Evolutionary conservation across 371 early-diverging fungal species (phyloP).

Genomic region (Haplosporangium sp.): DNA sequence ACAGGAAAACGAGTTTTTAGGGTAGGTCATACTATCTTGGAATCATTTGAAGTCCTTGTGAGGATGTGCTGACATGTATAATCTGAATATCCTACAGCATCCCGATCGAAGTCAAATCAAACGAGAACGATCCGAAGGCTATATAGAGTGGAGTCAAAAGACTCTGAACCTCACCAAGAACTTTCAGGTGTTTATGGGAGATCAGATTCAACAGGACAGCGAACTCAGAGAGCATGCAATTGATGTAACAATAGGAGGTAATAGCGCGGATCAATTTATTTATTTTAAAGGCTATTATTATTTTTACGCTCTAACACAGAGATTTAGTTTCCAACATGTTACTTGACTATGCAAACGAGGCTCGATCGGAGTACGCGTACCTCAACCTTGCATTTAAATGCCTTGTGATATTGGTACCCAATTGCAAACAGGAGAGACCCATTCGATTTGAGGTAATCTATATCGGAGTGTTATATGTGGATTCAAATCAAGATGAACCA

Average conservation of each 20-base stretch:
- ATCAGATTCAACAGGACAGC: slow-evolving; percentile 13
- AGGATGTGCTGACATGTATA: background rate
- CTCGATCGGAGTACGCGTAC: slow-evolving; percentile 27
- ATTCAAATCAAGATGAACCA: no score
- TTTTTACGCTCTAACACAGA: background rate
- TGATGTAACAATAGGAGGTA: slow-evolving; percentile 34
- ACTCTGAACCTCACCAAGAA: slow-evolving; percentile 29
- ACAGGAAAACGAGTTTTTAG: slow-evolving; percentile 26
- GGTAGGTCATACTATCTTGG: slow-evolving; percentile 1
- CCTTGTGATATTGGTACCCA: slow-evolving; percentile 26
- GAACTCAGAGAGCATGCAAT: slow-evolving; percentile 16
- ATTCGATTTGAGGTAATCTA: slow-evolving; percentile 38
- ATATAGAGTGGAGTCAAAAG: slow-evolving; percentile 26
- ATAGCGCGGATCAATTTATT: slow-evolving; percentile 11
- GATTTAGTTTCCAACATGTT: slow-evolving; percentile 44
- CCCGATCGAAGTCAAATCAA: slow-evolving; percentile 30
- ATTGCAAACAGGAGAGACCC: slow-evolving; percentile 17
- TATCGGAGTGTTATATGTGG: background rate
- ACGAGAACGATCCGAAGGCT: slow-evolving; percentile 29
- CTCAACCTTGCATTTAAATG: slow-evolving; percentile 28
- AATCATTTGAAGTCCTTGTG: background rate
- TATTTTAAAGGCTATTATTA: background rate
- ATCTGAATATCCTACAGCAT: slow-evolving; percentile 8
- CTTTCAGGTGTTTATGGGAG: slow-evolving; percentile 22
- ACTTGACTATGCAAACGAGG: slow-evolving; percentile 27